Base-by-base conservation (phyloP, 768 basidiomycete genomes). In the Termitomyces sp. region DNA sequence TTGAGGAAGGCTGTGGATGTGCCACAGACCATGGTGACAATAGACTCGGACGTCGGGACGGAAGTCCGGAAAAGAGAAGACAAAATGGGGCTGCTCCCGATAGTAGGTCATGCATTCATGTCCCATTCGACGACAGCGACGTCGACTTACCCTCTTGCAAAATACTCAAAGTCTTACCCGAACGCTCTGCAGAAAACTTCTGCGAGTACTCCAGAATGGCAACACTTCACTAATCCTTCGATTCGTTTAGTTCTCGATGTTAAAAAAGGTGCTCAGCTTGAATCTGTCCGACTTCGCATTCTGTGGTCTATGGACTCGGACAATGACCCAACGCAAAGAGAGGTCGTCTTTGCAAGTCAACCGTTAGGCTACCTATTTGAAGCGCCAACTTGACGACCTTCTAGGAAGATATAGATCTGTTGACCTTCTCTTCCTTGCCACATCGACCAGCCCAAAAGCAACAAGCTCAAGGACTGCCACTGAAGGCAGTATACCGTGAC, bases 401-500 rank as follows among this genome's bases (percentile, higher is more conserved):
- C 32, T 69, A 93, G 91, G 91, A 93, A 73, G 89, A 93, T 68
- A 63, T 93, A 43, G 91, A 93, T 65, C 73, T 93, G 25, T 73
- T 92, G 31, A 79, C 84, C 2, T 89, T 90, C 70, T 89, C 89
- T 3, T 77, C 77, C 14, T 67, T 82, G 56, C 68, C 73, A 29
- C 67, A 74, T 17, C 63, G 68, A 36, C 70, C 54, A 56, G 17
- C 31, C 31, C n/a, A 32, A 42, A 56, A 74, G 69, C 61, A 75
- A 66, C 49, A 74, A 58, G 47, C 76, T 12, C 86, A 88, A 65
- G 82, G 83, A 29, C 77, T 88, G 36, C 89, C 91, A n/a, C 73
- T 93, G 47, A 92, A 91, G 71, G 91, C 89, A 8, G 89, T 92
- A 10, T 90, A 89, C 69, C 85, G 88, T 29, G 90, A 88, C 59